Base-by-base conservation (phyloP, 2,329 filamentous ascomycete species). In the Diaporthe eres region DNA sequence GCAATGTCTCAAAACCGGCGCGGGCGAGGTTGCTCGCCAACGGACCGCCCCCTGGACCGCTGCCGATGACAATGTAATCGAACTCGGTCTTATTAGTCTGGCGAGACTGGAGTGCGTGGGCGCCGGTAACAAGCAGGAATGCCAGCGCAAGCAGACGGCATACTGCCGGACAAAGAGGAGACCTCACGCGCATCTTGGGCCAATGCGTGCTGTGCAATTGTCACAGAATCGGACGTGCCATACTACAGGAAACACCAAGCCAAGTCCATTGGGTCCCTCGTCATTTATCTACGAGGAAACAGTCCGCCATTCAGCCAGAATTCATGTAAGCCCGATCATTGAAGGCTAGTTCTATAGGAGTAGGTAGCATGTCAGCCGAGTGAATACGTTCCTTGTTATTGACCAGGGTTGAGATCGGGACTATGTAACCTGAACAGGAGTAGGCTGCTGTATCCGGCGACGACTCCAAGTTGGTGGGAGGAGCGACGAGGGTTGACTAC, bases 31-130 rank as follows among this genome's bases (percentile, higher is more conserved):
- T 57, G 44, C 53, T 60, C 42, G 71, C 71, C 25, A 72, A 34
- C 9, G 71, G 71, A 49, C 71, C 71, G 34, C 71, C 71, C 37
- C 71, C 71, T 22, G 71, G 71, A 22, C 71, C 71, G 39, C 53
- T 61, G n/a, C 71, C 71, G 58, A 72, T 49, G 55, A 72, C 71
- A 37, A 72, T 72, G 22, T 72, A 72, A 47, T 72, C 71, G 58
- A 22, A 72, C 34, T 68, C 70, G 17, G 63, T 51, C 28, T 15
- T 67, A 12, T 67, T 67, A 12, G 63, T 51, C 22, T 51, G 28
- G 25, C 63, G 63, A 25, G 13, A 37, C 44, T 37, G 63, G 28
- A 67, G 63, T 51, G 42, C 44, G 6, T 51, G 44, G 28, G 44
- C 42, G 4, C 63, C 63, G 9, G 44, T 22, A 51, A 47, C 22